Percentiles rank a stretch among this genome's conserved stretches.
phyloP scores from a whole-genome alignment of 176 grass and related monocot species.

The bread wheat (Triticum aestivum) region DNA sequence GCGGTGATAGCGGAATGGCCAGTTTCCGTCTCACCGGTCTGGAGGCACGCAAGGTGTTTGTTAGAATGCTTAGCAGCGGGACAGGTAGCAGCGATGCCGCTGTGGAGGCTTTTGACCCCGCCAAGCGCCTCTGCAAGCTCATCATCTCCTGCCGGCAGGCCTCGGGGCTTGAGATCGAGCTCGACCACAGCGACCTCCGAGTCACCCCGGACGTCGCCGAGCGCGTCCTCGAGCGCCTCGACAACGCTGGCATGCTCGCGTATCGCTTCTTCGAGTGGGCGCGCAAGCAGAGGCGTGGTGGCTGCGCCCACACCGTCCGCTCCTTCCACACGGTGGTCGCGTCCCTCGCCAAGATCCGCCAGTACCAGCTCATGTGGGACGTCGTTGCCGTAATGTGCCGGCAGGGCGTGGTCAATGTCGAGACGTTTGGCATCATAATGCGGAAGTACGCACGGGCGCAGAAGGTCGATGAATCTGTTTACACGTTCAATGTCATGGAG shows the following conservation, averaged over 20 bases:
- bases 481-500: conserved; percentile 92
- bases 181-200: conserved; percentile 63
- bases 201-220: conserved; percentile 59
- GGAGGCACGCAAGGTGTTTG: conserved; percentile 57
- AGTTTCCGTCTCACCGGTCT: not conserved
- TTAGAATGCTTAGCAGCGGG: conserved; percentile 62
- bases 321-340: conserved; percentile 75
- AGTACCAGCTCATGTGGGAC: conserved; percentile 97
- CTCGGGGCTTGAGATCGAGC: conserved; percentile 58
- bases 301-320: conserved; percentile 59
- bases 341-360: conserved; percentile 83
- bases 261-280: conserved; percentile 94
- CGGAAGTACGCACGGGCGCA: conserved; percentile 76
- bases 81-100: not conserved
- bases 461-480: conserved; percentile 81
- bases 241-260: conserved; percentile 88
- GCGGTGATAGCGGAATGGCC: not conserved
- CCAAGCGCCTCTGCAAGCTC: conserved; percentile 59
- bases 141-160: conserved; percentile 54
- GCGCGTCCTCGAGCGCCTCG: conserved; percentile 54
- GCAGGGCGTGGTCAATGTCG: conserved; percentile 60
- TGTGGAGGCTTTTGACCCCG: conserved; percentile 19
- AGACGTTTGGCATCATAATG: conserved; percentile 95
- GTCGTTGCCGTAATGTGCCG: conserved; percentile 66
- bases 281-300: conserved; percentile 47